Evolutionary conservation across 176 grass and related monocot genomes (phyloP).

Genomic region (Chrysopogon serrulatus): DNA sequence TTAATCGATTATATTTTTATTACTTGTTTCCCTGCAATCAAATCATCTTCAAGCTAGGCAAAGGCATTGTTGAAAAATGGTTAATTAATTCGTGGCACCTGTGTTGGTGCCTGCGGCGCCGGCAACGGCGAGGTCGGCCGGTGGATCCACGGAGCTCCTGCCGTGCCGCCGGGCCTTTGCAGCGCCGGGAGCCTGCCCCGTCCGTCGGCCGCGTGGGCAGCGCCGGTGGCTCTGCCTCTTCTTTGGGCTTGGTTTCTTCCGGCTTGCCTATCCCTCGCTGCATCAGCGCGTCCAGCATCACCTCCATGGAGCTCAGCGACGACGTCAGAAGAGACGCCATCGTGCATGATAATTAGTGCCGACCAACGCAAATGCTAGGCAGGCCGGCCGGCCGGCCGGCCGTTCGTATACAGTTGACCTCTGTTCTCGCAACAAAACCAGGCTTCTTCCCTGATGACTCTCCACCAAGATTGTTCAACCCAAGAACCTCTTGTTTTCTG

Average conservation of each 20-base stretch:
- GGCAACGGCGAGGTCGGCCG: background rate
- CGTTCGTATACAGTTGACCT: background rate
- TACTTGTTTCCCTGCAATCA: background rate
- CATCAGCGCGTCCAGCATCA: conserved; percentile 56
- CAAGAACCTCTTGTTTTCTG: background rate
- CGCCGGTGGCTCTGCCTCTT: conserved; percentile 39
- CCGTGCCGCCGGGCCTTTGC: conserved; percentile 9
- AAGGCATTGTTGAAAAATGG: background rate
- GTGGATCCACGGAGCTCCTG: background rate
- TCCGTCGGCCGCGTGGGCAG: conserved; percentile 34
- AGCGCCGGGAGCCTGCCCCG: conserved; percentile 26
- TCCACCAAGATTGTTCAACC: background rate
- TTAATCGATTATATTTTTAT: background rate
- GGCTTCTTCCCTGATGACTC: background rate
- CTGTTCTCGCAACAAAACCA: background rate
- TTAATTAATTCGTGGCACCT: background rate
- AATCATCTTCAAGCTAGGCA: background rate
- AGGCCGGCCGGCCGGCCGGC: background rate
- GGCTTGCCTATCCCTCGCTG: conserved; percentile 39
- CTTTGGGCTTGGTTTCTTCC: conserved; percentile 35
- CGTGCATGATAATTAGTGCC: background rate
- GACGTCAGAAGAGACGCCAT: conserved; percentile 27
- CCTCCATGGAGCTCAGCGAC: conserved; percentile 53
- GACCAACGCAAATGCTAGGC: background rate
- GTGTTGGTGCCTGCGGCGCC: background rate